Conservation (phyloP, 768 basidiomycete genomes). For the Cytidiella melzeri region DNA sequence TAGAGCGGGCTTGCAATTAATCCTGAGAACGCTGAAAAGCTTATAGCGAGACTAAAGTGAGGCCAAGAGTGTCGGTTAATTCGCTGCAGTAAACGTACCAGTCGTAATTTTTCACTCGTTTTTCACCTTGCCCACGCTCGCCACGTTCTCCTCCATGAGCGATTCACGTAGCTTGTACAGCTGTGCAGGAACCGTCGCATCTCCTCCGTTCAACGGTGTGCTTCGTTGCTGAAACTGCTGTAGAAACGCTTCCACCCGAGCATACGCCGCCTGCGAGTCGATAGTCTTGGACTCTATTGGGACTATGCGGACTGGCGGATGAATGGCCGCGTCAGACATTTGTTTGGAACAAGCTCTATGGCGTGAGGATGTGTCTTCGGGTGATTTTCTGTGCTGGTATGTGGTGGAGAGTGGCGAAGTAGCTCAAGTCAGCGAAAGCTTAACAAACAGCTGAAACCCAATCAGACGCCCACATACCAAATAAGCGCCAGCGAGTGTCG, state of each 20-base stretch:
- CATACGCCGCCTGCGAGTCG: constrained; percentile 22
- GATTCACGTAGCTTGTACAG: constrained; percentile 30
- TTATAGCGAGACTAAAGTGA: no score
- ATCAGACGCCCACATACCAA: neutral
- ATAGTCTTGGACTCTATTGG: constrained; percentile 18
- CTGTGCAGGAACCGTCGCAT: constrained; percentile 30
- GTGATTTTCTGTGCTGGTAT: neutral
- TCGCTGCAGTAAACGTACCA: no score
- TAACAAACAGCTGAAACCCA: neutral
- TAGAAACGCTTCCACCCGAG: constrained; percentile 24
- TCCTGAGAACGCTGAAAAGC: no score
- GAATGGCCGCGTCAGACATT: constrained; percentile 24
- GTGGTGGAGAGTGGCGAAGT: neutral
- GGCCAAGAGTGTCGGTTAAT: no score
- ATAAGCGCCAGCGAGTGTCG: constrained; percentile 1
- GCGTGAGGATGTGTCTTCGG: neutral
- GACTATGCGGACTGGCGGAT: constrained; percentile 24
- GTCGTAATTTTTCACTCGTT: no score
- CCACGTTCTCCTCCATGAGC: constrained; percentile 23
- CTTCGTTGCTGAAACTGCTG: constrained; percentile 26
- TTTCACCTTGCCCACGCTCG: no score
- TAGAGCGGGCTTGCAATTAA: no score
- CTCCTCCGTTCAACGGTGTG: constrained; percentile 25
- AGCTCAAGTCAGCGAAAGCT: constrained; percentile 2
- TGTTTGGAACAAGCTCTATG: neutral